Evolutionary conservation across 1,284 basidiomycete genomes (phyloP).

Genomic region (Schizophyllum commune): DNA sequence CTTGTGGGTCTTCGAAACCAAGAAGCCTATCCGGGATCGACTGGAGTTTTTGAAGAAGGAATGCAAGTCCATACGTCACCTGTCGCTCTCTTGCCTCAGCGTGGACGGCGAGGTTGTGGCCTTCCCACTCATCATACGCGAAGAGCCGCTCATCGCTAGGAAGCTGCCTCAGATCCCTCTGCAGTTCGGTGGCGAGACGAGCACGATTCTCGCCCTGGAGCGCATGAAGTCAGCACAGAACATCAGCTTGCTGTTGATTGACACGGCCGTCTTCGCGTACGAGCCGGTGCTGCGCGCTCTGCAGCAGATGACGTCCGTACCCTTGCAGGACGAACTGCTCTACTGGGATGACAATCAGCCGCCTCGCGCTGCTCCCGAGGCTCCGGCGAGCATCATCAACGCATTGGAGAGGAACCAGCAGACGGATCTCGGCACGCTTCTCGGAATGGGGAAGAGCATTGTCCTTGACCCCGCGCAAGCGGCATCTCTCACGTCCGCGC

Average conservation of each 20-base stretch:
- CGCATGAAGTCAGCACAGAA: slow-evolving; percentile 26
- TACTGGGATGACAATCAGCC: slow-evolving; percentile 35
- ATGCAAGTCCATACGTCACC: slow-evolving; percentile 14
- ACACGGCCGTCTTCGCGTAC: slow-evolving; percentile 53
- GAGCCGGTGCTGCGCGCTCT: slow-evolving; percentile 50
- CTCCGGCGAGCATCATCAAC: slow-evolving; percentile 20
- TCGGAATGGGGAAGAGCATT: slow-evolving; percentile 31
- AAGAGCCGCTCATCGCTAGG: slow-evolving; percentile 40
- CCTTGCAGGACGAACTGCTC: slow-evolving; percentile 42
- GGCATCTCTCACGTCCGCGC: slow-evolving; percentile 38
- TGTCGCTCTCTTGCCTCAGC: slow-evolving; percentile 43
- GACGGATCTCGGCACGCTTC: slow-evolving; percentile 32
- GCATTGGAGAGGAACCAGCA: slow-evolving; percentile 25
- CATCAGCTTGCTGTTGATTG: slow-evolving; percentile 46
- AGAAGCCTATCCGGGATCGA: slow-evolving; percentile 30
- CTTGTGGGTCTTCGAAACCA: slow-evolving; percentile 30
- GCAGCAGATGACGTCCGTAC: slow-evolving; percentile 33
- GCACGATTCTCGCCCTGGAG: slow-evolving; percentile 28
- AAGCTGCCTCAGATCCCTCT: slow-evolving; percentile 43
- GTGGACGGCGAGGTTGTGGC: slow-evolving; percentile 39
- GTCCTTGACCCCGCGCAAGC: slow-evolving; percentile 45
- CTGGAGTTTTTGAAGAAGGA: slow-evolving; percentile 34
- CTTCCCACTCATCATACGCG: slow-evolving; percentile 45
- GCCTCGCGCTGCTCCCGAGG: slow-evolving; percentile 11
- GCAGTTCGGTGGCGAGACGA: slow-evolving; percentile 38